Conservation (phyloP, 1,284 basidiomycete genomes). For the Sphagnurus paluster region DNA sequence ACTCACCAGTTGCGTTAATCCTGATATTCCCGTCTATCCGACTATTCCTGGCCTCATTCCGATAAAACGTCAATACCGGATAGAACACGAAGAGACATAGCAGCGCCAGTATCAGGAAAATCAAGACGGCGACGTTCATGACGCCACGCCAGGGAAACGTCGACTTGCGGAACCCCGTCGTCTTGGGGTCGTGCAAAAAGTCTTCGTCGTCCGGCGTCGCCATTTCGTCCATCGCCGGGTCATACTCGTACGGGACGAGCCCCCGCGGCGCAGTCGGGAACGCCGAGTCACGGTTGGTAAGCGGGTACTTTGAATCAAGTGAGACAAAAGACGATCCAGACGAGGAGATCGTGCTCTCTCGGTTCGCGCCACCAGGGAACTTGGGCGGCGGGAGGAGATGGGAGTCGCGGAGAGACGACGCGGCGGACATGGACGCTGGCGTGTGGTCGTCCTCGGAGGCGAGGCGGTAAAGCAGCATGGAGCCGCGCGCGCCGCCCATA, state of each 20-base stretch:
- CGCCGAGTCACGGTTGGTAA: constrained; percentile 29
- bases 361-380: constrained; percentile 4
- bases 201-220: constrained; percentile 67
- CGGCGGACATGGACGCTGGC: constrained; percentile 13
- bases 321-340: constrained; percentile 15
- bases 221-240: constrained; percentile 57
- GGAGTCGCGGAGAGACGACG: constrained; percentile 9
- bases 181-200: constrained; percentile 56
- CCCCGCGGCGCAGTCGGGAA: constrained; percentile 38
- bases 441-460: constrained; percentile 40
- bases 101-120: constrained; percentile 47
- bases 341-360: constrained; percentile 17
- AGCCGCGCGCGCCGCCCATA: constrained; percentile 33
- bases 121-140: constrained; percentile 56
- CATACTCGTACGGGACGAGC: constrained; percentile 67
- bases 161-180: constrained; percentile 29
- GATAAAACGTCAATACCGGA: constrained; percentile 66
- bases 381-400: constrained; percentile 18
- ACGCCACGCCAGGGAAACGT: constrained; percentile 55
- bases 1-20: constrained; percentile 64
- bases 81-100: constrained; percentile 76
- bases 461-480: constrained; percentile 70
- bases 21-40: constrained; percentile 64
- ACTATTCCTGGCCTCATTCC: constrained; percentile 43
- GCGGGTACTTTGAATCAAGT: constrained; percentile 21